A percentile compares a stretch with the other conserved stretches of the same genome.
phyloP scores from a whole-genome alignment of 768 basidiomycete genomes.

The Porpolomopsis calyptriformis region DNA sequence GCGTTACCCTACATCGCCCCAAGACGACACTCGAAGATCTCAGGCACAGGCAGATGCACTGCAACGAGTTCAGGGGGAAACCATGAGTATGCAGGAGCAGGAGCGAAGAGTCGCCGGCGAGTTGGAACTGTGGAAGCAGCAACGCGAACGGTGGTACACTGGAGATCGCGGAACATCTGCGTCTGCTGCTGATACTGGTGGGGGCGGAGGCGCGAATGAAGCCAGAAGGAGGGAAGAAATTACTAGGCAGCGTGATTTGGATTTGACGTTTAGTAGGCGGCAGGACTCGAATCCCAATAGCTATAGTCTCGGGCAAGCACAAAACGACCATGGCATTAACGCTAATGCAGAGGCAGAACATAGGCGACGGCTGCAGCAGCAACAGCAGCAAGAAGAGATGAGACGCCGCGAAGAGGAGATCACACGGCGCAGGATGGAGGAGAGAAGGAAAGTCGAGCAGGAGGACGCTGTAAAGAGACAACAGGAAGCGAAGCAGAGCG shows the following conservation, averaged over 20 bases:
- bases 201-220: not conserved
- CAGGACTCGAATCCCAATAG: not conserved
- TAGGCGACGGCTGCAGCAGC: slow-evolving; percentile 18
- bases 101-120: slow-evolving; percentile 23
- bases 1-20: not conserved
- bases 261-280: slow-evolving; percentile 8
- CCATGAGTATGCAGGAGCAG: slow-evolving; percentile 7
- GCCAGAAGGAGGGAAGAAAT: slow-evolving; percentile 9
- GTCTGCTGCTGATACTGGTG: slow-evolving; percentile 1
- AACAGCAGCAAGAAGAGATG: slow-evolving; percentile 34
- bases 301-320: not conserved
- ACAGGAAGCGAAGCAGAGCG: slow-evolving; percentile 40
- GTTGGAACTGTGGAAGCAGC: slow-evolving; percentile 26
- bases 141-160: slow-evolving; percentile 22
- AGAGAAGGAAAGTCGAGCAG: slow-evolving; percentile 40
- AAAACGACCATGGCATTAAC: not conserved
- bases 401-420: slow-evolving; percentile 40
- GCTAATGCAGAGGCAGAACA: not conserved
- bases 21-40: not conserved
- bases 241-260: slow-evolving; percentile 2
- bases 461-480: slow-evolving; percentile 49
- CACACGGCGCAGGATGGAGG: slow-evolving; percentile 22
- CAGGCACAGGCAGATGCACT: slow-evolving; percentile 14
- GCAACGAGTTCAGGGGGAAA: slow-evolving; percentile 14
- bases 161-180: slow-evolving; percentile 26